Base-by-base conservation (phyloP, 2,329 filamentous ascomycete genomes). In the Fusarium newnesense region DNA sequence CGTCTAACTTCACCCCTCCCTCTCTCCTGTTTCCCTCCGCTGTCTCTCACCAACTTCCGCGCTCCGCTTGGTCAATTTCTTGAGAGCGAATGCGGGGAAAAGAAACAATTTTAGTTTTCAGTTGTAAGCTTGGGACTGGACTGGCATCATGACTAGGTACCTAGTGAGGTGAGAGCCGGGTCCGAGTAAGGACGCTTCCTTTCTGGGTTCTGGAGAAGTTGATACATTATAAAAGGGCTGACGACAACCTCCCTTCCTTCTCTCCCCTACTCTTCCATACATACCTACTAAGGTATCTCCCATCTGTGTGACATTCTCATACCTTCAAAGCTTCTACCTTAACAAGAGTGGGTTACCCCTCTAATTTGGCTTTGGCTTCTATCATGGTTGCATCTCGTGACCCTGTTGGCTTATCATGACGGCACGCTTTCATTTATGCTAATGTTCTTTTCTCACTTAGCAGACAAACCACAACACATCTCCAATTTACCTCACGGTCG, bases 1-100 rank as follows among this genome's bases (percentile, higher is more conserved):
- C 63, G 40, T 30, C 57, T 74, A 74, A 40, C 63, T 47, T 69
- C 71, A 74, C 71, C 71, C 71, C 71, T 74, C 71, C 64, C 64
- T 69, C 71, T 67, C 62, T 69, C 71, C 67, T 64, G 53, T 58
- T 73, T 70, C 56, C 61, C 43, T 34, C 50, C 54, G 36, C 36
- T 58, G 30, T 37, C 21, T 26, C n/a, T 44, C 52, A 44, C 50
- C 54, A 49, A 47, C n/a, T 50, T 72, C 54, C 42, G 52, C 49
- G 15, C 49, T 74, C 63, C 54, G 43, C 67, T 62, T 67, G 53
- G 62, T 46, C 67, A 69, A 69, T 64, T 53, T 63, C 46, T 43
- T 24, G 34, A 53, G 54, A 59, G 42, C 57, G 37, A 65, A 53
- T 74, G 71, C 71, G 71, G 71, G 71, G 71, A 69, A 69, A 54